These are phyloP conservation scores for Limonomyces culmigenus DNA, from an alignment of 1,284 basidiomycete genomes.

Conservation along the genomic window DNA sequence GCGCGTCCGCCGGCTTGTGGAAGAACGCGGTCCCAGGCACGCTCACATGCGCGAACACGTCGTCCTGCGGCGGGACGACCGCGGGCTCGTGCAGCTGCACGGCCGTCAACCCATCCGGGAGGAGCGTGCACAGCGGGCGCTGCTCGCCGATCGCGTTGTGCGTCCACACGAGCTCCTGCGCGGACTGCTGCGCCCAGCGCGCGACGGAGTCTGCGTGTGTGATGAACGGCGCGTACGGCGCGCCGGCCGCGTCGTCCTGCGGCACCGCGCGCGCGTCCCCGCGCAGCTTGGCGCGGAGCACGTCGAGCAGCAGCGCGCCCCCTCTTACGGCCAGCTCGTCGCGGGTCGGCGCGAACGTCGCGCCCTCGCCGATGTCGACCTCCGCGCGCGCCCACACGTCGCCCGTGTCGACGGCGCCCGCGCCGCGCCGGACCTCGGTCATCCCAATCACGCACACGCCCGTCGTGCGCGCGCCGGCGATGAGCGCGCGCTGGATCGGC, in stretches of 20 bases:
- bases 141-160: slow-evolving; percentile 41
- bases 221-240: slow-evolving; percentile 50
- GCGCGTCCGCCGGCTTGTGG: slow-evolving; percentile 16
- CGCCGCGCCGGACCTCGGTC: slow-evolving; percentile 28
- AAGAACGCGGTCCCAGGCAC: slow-evolving; percentile 25
- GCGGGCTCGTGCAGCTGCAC: slow-evolving; percentile 27
- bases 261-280: slow-evolving; percentile 23
- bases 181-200: too few species aligned
- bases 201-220: slow-evolving; percentile 32
- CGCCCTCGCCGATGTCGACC: slow-evolving; percentile 23
- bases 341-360: slow-evolving; percentile 39
- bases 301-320: slow-evolving; percentile 52
- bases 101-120: slow-evolving; percentile 22
- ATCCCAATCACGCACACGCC: slow-evolving; percentile 61
- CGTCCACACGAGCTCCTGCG: too few species aligned
- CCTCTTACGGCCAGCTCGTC: slow-evolving; percentile 48
- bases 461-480: slow-evolving; percentile 40
- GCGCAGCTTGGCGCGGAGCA: slow-evolving; percentile 44
- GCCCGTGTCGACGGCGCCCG: slow-evolving; percentile 39
- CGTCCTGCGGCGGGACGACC: slow-evolving; percentile 7
- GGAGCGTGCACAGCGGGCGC: slow-evolving; percentile 28
- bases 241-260: slow-evolving; percentile 18
- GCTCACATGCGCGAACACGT: slow-evolving; percentile 9
- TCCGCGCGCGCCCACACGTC: slow-evolving; percentile 30
- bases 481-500: slow-evolving; percentile 78